A percentile compares a stretch with the other conserved stretches of the same genome.
Evolutionary conservation across 2,329 filamentous ascomycete species (phyloP).

Genomic region (Arthrobotrys entomopaga): DNA sequence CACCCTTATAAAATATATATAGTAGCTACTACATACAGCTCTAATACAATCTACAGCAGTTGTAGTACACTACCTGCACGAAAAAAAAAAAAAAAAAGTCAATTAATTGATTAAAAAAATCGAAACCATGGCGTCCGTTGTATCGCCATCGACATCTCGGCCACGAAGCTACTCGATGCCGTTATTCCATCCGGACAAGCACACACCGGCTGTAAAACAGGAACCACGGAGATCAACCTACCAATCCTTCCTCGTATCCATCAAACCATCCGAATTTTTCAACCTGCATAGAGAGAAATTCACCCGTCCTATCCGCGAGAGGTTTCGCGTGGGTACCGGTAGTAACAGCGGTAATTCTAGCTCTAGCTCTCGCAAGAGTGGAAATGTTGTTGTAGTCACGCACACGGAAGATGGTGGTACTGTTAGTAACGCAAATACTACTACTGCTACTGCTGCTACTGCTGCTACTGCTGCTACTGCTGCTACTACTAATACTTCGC

Average conservation of each 20-base stretch:
- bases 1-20: too few relatives aligned
- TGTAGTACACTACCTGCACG: too few relatives aligned
- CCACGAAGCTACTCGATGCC: constrained; percentile 51
- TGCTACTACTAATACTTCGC: not conserved
- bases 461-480: not conserved
- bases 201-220: constrained; percentile 41
- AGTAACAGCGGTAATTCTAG: too few relatives aligned
- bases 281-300: constrained; percentile 35
- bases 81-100: too few relatives aligned
- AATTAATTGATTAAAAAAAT: too few relatives aligned
- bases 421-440: not conserved
- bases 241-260: constrained; percentile 28
- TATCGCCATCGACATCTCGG: constrained; percentile 2
- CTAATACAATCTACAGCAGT: too few relatives aligned
- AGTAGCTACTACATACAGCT: too few relatives aligned
- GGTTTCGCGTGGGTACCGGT: not conserved
- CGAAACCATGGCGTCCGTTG: constrained; percentile 7
- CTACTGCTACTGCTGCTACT: not conserved
- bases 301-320: constrained; percentile 2
- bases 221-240: constrained; percentile 33
- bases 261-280: constrained; percentile 31
- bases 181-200: constrained; percentile 30
- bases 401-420: not conserved
- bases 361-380: not conserved
- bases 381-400: too few relatives aligned